Evolutionary conservation across 768 basidiomycete species (phyloP), one percentile per base, ranked within the genome.

Genomic region (Mrakia frigida): DNA sequence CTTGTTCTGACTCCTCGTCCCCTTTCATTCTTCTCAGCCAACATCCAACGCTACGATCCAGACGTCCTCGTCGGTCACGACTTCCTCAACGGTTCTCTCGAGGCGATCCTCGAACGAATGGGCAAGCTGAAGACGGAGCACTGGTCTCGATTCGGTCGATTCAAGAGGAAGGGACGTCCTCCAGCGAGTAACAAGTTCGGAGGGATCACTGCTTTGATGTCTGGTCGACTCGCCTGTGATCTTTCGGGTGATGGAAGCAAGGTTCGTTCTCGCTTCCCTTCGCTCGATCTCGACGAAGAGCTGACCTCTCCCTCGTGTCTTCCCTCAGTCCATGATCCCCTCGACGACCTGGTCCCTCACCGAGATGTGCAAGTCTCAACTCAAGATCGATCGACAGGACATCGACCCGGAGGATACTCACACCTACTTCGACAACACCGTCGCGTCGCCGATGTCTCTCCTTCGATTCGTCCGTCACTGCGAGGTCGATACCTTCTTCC

Each of bases 261-360:
- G 86, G 94, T 93, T 79, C 1, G 87, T 74, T 11, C 5, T 52
- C 31, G 21, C 35, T 16, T 6, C n/a, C 31, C 60, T 73, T 6
- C 18, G 0, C 35, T 14, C 39, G 35, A 73, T 46, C 37, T 21
- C 25, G 21, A 46, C 53, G 23, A 14, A 37, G n/a, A 10, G 3
- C 70, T n/a, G 28, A 39, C 50, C 33, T 31, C 21, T 18, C 46
- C 46, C 23, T 69, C 14, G 52, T 37, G 33, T 60, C 39, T 28
- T 46, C 65, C 3, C 65, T 33, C 80, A 96, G 94, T 90, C 92
- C 31, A 96, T 98, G 93, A 98, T 99, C 82, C 85, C 90, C 0
- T 98, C 97, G 4, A 98, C 94, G 6, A 98, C 97, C 0, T 99
- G 97, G 97, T 96, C 95, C 3, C 85, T 98, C 73, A 93, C 93